A percentile compares a stretch with the other conserved stretches of the same genome.
These are phyloP conservation scores for Phytophthora niederhauseri DNA, from an alignment of 352 stramenopile genomes.

Conservation along the genomic window DNA sequence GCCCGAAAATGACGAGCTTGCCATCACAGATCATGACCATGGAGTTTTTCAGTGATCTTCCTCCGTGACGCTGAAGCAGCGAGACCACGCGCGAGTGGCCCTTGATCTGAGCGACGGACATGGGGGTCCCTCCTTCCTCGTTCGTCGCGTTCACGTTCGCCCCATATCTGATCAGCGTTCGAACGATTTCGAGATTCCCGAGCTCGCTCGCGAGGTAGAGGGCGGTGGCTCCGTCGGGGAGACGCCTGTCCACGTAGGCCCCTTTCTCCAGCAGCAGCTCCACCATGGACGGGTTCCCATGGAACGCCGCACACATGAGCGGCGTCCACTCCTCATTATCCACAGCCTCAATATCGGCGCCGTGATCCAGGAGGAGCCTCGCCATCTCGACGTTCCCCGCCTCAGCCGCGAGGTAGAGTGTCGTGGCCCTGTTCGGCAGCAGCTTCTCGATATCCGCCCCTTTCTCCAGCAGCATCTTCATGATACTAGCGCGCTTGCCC, in stretches of 20 bases:
- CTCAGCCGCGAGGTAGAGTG: conserved; percentile 10
- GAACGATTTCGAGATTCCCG: no score
- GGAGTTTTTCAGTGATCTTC: background rate
- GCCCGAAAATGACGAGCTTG: no score
- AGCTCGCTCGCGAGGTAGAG: no score
- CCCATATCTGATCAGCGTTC: no score
- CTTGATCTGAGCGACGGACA: no score
- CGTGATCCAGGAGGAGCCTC: background rate
- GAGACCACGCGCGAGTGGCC: background rate
- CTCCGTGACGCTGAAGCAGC: background rate
- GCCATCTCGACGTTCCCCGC: conserved; percentile 10
- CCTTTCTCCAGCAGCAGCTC: conserved; percentile 18
- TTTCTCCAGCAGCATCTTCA: background rate
- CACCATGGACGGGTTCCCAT: conserved; percentile 10
- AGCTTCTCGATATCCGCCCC: background rate
- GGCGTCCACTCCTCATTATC: conserved; percentile 3
- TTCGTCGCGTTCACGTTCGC: no score
- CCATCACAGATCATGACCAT: background rate
- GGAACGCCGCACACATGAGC: conserved; percentile 23
- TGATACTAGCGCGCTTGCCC: background rate
- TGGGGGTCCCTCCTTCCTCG: no score
- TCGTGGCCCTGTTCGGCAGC: background rate
- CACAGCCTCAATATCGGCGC: background rate
- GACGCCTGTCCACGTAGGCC: background rate
- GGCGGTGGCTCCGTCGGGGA: no score